Base-by-base conservation (phyloP, 2,329 filamentous ascomycete genomes). In the Colletotrichum sp. region DNA sequence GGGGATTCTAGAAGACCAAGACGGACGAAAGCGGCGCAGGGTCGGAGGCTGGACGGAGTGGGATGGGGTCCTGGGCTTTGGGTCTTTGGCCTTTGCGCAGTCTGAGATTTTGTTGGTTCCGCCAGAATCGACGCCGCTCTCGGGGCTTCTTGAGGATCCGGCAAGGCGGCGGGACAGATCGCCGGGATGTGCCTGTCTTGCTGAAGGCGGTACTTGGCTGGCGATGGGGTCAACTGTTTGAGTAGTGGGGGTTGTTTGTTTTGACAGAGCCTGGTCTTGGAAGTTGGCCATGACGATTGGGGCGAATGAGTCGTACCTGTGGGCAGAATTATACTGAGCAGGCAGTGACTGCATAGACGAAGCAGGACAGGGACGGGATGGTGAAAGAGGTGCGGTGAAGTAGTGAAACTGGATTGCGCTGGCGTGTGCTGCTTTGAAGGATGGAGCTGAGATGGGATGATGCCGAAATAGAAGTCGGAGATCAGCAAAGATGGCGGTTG, bases 211-310 rank as follows among this genome's bases (percentile, higher is more conserved):
- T 57, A 55, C 69, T 49, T 44, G 72, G 69, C n/a, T n/a, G 26
- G 30, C 15, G 32, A 64, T 59, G 70, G 57, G 13, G 64, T 21
- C 52, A 21, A 32, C 21, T 49, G 57, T 72, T 39, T 49, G 64
- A 59, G 34, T 32, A 64, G 70, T 73, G 64, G 44, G 24, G 57
- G 28, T 55, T 34, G 26, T 76, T 72, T 60, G 70, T 65, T 75
- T 75, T 72, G 69, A 34, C 60, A 57, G 49, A 44, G 67, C n/a
- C 16, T 62, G 59, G 59, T 16, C 24, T 55, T 55, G 44, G 24
- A 26, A 62, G 24, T 71, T 32, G 67, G 34, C 49, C n/a, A 75
- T 66, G 67, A 71, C 21, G 60, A 59, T 74, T 55, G 32, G 26
- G 55, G 44, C 57, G 39, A 57, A 67, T 68, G 72, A 68, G 69